phyloP scores from a whole-genome alignment of 306 rosid genomes.

The Lathyrus oleraceus region DNA sequence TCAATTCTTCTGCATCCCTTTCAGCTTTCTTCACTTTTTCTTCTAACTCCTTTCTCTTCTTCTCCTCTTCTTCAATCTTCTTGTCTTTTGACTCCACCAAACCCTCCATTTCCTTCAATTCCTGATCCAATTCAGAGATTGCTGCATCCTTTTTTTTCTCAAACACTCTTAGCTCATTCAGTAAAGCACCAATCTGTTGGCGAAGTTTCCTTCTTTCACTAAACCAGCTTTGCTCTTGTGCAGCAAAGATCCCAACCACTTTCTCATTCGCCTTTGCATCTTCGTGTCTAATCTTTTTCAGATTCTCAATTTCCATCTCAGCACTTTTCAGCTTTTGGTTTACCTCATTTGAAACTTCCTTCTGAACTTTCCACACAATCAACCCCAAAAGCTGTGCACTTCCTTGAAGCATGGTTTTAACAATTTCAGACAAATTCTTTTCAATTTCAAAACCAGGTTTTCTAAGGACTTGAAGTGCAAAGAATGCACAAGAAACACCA shows the following conservation, averaged over 20 bases:
- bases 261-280: conserved; percentile 96
- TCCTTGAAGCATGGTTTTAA: conserved; percentile 76
- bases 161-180: conserved; percentile 60
- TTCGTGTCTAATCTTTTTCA: conserved; percentile 76
- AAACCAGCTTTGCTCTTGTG: conserved; percentile 90
- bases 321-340: conserved; percentile 53
- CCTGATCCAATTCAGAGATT: conserved; percentile 52
- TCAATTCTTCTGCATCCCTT: conserved; percentile 58
- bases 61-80: conserved; percentile 56
- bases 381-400: conserved; percentile 84
- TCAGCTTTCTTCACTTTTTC: conserved; percentile 60
- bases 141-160: conserved; percentile 58
- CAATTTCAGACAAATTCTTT: conserved; percentile 57
- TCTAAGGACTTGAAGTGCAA: conserved; percentile 66
- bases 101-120: conserved; percentile 59
- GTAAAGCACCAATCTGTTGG: conserved; percentile 67
- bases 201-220: conserved; percentile 68
- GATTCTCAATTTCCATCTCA: conserved; percentile 63
- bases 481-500: conserved; percentile 88
- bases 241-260: conserved; percentile 87
- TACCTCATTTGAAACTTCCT: conserved; percentile 40
- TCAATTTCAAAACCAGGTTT: conserved; percentile 51
- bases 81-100: conserved; percentile 58
- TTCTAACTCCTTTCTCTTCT: conserved; percentile 61
- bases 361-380: conserved; percentile 77